Base-by-base conservation (phyloP, 176 grass and related monocot species). In the Tillandsia leiboldiana region DNA sequence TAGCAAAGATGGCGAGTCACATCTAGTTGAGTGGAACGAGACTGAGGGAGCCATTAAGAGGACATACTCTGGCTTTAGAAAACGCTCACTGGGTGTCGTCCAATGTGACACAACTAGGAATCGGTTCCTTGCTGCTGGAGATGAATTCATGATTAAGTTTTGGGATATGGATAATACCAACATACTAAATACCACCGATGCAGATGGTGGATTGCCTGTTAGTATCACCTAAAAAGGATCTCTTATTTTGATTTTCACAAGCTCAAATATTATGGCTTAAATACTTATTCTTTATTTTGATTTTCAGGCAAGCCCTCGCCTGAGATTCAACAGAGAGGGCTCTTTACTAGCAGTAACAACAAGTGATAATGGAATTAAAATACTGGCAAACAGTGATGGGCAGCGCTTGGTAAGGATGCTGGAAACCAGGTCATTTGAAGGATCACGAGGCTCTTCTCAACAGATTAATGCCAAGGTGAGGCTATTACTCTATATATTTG, bases 21-120 rank as follows among this genome's bases (percentile, higher is more conserved):
- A 94, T 84, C 83, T 99, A 57, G 95, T 99, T 69, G 95, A 99
- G 80, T 99, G 95, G 95, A 99, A 99, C 62, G 95, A 99, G 81
- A 85, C 87, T 61, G 95, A 99, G 78, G 95, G 95, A 28, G 87
- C 90, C 62, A 90, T 93, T 74, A 99, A 94, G 49, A 90, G 95
- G 77, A 90, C 90, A 48, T 99, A 94, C 65, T 83, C 73, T 75
- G 95, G 95, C 48, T 99, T 99, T 58, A 79, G 95, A 72, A 99
- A 99, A 72, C 82, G 90, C 3, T 93, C 95, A 26, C 68, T 82
- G 11, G 95, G 87, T 75, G 90, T 94, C 14, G 90, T 99, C 47
- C 95, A 99, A 70, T 99, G 94, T 80, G 95, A 99, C 74, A 99
- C 95, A 58, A 90, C 95, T 6, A 79, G 87, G 65, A 99, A 90